Conservation (phyloP, 164 flowering plant genomes). For the Vitis riparia region DNA sequence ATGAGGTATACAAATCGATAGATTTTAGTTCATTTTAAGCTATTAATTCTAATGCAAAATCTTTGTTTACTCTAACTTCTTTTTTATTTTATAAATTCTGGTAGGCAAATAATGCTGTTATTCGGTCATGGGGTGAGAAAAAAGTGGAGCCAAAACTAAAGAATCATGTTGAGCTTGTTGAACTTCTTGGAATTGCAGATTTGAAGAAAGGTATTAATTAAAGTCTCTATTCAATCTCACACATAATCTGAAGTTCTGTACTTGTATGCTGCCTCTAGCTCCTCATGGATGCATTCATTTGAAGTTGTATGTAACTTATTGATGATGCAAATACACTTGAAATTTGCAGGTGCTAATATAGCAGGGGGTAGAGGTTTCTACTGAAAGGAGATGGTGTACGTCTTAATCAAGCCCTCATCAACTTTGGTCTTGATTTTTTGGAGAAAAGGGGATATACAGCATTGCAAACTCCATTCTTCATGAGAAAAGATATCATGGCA, state of each 20-base stretch:
- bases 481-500: slow-evolving; percentile 93
- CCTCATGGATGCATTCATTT: background rate
- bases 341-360: slow-evolving; percentile 64
- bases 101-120: slow-evolving; percentile 72
- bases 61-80: background rate
- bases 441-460: slow-evolving; percentile 53
- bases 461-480: slow-evolving; percentile 92
- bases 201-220: slow-evolving; percentile 56
- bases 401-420: slow-evolving; percentile 88
- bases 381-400: slow-evolving; percentile 86
- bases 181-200: slow-evolving; percentile 94
- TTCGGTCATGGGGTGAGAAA: slow-evolving; percentile 80
- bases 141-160: slow-evolving; percentile 55
- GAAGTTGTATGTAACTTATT: background rate
- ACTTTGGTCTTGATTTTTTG: slow-evolving; percentile 75
- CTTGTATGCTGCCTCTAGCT: background rate
- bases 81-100: slow-evolving; percentile 6
- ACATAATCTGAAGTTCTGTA: background rate
- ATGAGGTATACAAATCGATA: slow-evolving; percentile 55
- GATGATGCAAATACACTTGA: slow-evolving; percentile 1
- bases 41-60: background rate
- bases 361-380: slow-evolving; percentile 98
- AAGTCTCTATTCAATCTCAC: background rate
- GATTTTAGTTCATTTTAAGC: background rate
- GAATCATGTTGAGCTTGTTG: slow-evolving; percentile 97